Evolutionary conservation across 768 basidiomycete species (phyloP).

Genomic region (Dacryopinax spathularia): DNA sequence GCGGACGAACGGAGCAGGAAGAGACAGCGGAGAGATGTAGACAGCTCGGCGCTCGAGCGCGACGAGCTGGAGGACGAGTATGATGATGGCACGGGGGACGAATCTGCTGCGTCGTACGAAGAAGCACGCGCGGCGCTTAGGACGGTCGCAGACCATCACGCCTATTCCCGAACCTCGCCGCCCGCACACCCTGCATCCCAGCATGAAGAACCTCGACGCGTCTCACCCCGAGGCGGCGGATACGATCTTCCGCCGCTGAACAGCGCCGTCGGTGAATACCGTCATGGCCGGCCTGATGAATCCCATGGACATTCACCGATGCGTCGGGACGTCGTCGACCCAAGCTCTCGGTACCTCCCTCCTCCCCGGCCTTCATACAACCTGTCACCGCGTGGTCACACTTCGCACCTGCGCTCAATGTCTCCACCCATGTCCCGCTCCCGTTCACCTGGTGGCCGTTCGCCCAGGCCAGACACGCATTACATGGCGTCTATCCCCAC

Average conservation of each 20-base stretch:
- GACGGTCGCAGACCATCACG: not conserved
- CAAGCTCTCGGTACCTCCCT: not conserved
- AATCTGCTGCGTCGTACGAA: not conserved
- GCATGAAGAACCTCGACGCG: not conserved
- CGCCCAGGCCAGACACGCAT: not conserved
- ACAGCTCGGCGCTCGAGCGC: not conserved
- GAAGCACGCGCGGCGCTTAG: not conserved
- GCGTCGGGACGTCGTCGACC: not conserved
- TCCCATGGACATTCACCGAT: not conserved
- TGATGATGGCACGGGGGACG: not conserved
- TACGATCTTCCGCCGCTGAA: slow-evolving; percentile 50
- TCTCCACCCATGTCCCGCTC: not conserved
- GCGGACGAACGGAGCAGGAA: slow-evolving; percentile 11
- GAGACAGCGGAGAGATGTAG: slow-evolving; percentile 4
- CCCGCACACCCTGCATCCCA: not conserved
- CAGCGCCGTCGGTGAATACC: not conserved
- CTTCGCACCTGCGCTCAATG: not conserved
- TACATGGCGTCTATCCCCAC: slow-evolving; percentile 27
- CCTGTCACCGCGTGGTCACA: not conserved
- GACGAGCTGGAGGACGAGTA: slow-evolving; percentile 7
- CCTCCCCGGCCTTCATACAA: not conserved
- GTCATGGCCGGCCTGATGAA: not conserved
- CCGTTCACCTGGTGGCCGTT: not conserved
- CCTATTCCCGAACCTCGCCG: not conserved
- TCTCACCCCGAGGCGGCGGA: slow-evolving; percentile 22